A percentile compares a stretch with the other conserved stretches of the same genome.
phyloP scores from a whole-genome alignment of 352 stramenopile species.

The Phytophthora hibernalis region DNA sequence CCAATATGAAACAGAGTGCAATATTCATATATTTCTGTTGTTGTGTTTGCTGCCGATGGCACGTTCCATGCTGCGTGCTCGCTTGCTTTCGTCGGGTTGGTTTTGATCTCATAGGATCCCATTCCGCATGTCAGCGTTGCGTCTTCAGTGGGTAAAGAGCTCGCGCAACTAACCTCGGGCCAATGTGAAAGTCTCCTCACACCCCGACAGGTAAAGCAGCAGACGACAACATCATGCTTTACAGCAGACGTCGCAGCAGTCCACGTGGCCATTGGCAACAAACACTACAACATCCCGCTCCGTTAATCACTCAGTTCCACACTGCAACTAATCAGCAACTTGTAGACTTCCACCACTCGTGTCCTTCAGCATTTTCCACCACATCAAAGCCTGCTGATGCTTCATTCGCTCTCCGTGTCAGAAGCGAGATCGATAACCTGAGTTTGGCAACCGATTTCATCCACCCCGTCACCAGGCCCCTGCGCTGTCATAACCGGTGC shows the following conservation, averaged over 20 bases:
- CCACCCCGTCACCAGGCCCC: slow-evolving; percentile 13
- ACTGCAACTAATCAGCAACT: slow-evolving; percentile 7
- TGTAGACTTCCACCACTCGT: slow-evolving; percentile 2
- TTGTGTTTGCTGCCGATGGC: slow-evolving; percentile 60
- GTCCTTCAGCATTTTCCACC: slow-evolving; percentile 1
- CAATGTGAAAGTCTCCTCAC: slow-evolving; percentile 42
- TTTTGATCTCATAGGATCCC: slow-evolving; percentile 53
- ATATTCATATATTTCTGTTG: slow-evolving; percentile 33
- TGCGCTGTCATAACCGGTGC: slow-evolving; percentile 20
- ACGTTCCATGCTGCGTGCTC: slow-evolving; percentile 10
- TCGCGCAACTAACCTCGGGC: slow-evolving; percentile 49
- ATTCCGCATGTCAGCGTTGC: slow-evolving; percentile 86
- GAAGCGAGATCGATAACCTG: slow-evolving; percentile 62
- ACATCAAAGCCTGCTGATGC: slow-evolving; percentile 3
- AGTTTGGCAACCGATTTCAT: slow-evolving; percentile 18
- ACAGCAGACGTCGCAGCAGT: slow-evolving; percentile 43
- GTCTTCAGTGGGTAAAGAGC: slow-evolving; percentile 60
- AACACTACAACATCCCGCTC: slow-evolving; percentile 78
- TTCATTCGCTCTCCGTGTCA: slow-evolving; percentile 58
- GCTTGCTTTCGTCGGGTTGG: slow-evolving; percentile 9
- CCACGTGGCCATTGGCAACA: slow-evolving; percentile 84
- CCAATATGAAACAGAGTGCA: slow-evolving; percentile 23
- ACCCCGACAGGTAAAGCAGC: slow-evolving; percentile 24
- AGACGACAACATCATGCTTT: slow-evolving; percentile 24
- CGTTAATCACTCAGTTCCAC: slow-evolving; percentile 31